Base-by-base conservation (phyloP, 805 yeast species). In the Wickerhamia fluorescens region DNA sequence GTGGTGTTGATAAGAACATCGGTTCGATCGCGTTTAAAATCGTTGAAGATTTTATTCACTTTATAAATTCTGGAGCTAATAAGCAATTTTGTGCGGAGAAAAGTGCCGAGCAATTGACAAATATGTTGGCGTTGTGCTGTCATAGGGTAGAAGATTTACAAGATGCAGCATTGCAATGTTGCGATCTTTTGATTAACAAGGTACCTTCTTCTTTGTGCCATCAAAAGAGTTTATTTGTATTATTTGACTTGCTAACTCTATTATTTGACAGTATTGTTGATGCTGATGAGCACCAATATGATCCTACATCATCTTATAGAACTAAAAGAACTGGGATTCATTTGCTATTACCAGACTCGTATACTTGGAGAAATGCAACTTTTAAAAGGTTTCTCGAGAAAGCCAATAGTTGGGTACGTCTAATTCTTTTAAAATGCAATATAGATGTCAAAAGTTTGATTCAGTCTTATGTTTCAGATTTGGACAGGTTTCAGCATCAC, bases 141-240 rank as follows among this genome's bases (percentile, higher is more conserved):
- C 89, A 87, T 48, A 73, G 95, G 37, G 72, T 84, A 30, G 68
- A 61, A 28, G 72, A 75, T 18, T 62, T 89, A 23, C 95, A 89
- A 45, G 77, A 71, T 40, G 75, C 83, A 3, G 95, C 98, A 0
- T 67, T 83, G 36, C 77, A 73, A 38, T 78, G 87, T 45, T 78
- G 92, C 30, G 84, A 84, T 39, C 42, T 71, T 15, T 63, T 92
- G 31, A 70, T 89, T 35, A 60, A 51, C 23, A 66, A 62, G 22
- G 57, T 84, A 8, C 96, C 97, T 0, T 76, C 94, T 0, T 63
- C 89, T 2, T 65, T 92, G 25, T 85, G 95, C 47, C 81, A 81
- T 38, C 76, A 71, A 24, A 64, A 62, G 25, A 74, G 92, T 39
- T 65, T 88, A 36, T 92, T 73, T 52, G 72, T 95, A 0, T 56